These are phyloP conservation scores for Chrysoporthe deuterocubensis DNA, from an alignment of 2,329 filamentous ascomycete species.

Conservation along the genomic window DNA sequence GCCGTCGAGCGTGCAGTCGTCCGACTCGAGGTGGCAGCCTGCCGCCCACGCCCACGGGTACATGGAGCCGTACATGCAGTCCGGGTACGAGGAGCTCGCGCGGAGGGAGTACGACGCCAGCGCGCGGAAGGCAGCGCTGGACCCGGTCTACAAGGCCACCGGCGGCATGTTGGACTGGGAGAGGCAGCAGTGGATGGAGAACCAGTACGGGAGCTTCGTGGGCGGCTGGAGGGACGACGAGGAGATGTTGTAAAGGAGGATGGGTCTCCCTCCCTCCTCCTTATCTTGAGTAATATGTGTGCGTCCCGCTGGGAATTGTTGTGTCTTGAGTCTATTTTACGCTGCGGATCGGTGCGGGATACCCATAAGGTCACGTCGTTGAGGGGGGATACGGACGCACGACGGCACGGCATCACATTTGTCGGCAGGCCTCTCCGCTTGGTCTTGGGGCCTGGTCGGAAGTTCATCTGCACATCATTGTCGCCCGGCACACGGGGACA, in stretches of 20 bases:
- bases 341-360: neutral
- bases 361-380: neutral
- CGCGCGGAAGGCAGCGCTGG: constrained; percentile 54
- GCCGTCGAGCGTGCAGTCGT: constrained; percentile 47
- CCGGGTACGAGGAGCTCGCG: constrained; percentile 76
- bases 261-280: neutral
- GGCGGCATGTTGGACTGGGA: constrained; percentile 45
- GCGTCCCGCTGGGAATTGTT: neutral
- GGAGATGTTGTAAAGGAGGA: constrained; percentile 25
- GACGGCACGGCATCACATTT: too few relatives aligned
- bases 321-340: neutral
- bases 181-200: constrained; percentile 64
- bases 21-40: constrained; percentile 56
- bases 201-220: constrained; percentile 66
- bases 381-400: too few relatives aligned
- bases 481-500: too few relatives aligned
- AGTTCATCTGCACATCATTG: too few relatives aligned
- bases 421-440: too few relatives aligned
- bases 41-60: constrained; percentile 43
- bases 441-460: too few relatives aligned
- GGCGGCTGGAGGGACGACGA: constrained; percentile 27
- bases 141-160: constrained; percentile 67
- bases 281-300: neutral
- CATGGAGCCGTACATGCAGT: constrained; percentile 82
- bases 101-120: constrained; percentile 65